Conservation (phyloP, 352 stramenopile genomes). For the Phytopythium kandeliae region DNA sequence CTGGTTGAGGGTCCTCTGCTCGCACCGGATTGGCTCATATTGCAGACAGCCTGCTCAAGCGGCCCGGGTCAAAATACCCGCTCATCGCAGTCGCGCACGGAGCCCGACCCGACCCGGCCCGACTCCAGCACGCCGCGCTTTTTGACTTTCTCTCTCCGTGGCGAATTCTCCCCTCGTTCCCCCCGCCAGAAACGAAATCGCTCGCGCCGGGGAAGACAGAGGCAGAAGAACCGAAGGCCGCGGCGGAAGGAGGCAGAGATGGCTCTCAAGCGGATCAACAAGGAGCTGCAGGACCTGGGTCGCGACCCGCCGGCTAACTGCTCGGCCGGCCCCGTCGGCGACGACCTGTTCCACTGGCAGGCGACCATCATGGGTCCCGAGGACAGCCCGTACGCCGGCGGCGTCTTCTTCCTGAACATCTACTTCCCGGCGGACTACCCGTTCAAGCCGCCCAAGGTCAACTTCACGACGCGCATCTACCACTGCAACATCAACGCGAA, state of each 20-base stretch:
- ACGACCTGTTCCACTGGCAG: conserved; percentile 98
- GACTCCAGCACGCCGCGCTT: too few relatives aligned
- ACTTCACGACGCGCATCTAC: conserved; percentile 99
- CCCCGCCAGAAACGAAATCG: conserved; percentile 26
- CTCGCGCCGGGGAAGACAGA: conserved; percentile 15
- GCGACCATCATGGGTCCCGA: conserved; percentile 98
- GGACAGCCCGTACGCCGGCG: conserved; percentile 96
- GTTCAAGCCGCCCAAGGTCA: conserved; percentile 98
- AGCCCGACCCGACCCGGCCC: too few relatives aligned
- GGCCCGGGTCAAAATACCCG: too few relatives aligned
- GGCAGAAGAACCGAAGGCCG: conserved; percentile 23
- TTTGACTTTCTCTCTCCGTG: conserved; percentile 8
- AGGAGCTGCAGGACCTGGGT: conserved; percentile 93
- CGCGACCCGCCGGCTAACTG: conserved; percentile 98
- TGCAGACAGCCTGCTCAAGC: too few relatives aligned
- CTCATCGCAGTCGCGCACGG: too few relatives aligned
- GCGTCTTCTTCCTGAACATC: conserved; percentile 99
- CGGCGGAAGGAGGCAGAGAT: conserved; percentile 40
- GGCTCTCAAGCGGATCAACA: conserved; percentile 95
- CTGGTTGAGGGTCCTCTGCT: too few relatives aligned
- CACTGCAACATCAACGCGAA: conserved; percentile 99
- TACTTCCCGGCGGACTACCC: conserved; percentile 99
- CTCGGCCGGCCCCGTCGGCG: conserved; percentile 95
- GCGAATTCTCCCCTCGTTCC: conserved; percentile 20
- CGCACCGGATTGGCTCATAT: too few relatives aligned